These are phyloP conservation scores for Flaveria floridana DNA, from an alignment of 140 eudicot species.

Conservation along the genomic window DNA sequence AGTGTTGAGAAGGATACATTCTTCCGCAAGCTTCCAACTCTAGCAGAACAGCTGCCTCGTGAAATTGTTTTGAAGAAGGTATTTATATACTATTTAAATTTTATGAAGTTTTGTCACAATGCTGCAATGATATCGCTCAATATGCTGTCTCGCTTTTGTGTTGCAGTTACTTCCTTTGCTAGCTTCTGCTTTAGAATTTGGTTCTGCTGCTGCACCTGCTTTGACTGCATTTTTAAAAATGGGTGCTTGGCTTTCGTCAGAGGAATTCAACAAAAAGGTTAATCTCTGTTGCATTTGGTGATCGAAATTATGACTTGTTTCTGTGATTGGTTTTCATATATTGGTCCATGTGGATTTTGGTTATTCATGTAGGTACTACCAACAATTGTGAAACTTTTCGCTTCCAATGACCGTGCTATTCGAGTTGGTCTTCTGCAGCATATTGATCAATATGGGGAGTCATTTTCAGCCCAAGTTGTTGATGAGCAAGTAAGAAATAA, in stretches of 20 bases:
- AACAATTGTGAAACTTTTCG: constrained; percentile 83
- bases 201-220: constrained; percentile 98
- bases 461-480: constrained; percentile 79
- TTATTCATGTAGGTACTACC: constrained; percentile 68
- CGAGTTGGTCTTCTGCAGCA: constrained; percentile 92
- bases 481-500: constrained; percentile 76
- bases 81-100: constrained; percentile 6
- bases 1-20: constrained; percentile 95
- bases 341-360: constrained; percentile 23
- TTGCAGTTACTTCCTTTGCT: constrained; percentile 83
- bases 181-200: constrained; percentile 90
- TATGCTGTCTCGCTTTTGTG: neutral
- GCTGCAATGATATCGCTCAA: constrained; percentile 10
- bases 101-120: constrained; percentile 9
- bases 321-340: constrained; percentile 13
- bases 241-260: constrained; percentile 94
- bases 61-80: constrained; percentile 92
- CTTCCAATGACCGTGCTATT: constrained; percentile 86
- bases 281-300: constrained; percentile 16
- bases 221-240: constrained; percentile 83
- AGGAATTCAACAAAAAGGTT: constrained; percentile 75
- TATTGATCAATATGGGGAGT: constrained; percentile 90
- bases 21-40: constrained; percentile 94
- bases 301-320: neutral
- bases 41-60: constrained; percentile 97